phyloP scores from a whole-genome alignment of 176 grass and related monocot species.

The Poa pratensis region DNA sequence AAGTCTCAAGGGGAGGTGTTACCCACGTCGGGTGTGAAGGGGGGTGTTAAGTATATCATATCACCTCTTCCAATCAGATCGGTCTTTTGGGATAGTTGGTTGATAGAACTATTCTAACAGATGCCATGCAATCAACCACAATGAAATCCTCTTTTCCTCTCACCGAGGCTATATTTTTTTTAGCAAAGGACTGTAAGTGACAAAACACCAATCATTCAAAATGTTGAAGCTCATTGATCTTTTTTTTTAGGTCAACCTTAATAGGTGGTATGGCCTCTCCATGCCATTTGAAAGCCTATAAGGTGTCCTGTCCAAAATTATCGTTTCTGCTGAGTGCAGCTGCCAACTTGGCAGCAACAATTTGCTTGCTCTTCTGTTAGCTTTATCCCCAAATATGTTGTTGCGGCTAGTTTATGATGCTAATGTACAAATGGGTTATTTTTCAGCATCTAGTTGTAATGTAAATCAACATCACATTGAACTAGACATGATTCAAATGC shows the following conservation, averaged over 20 bases:
- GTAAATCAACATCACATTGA: conserved; percentile 18
- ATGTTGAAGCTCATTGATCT: conserved; percentile 7
- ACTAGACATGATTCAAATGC: not conserved
- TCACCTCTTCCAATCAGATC: too few species aligned
- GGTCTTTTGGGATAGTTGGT: too few species aligned
- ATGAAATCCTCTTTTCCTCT: not conserved
- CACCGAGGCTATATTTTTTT: not conserved
- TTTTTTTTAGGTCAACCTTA: not conserved
- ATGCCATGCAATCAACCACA: not conserved
- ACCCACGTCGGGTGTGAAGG: too few species aligned
- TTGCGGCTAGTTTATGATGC: not conserved
- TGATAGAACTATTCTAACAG: too few species aligned
- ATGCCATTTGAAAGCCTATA: conserved; percentile 7
- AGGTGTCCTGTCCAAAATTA: not conserved
- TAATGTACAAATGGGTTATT: not conserved
- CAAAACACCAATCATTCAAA: conserved; percentile 5
- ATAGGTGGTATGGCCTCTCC: conserved; percentile 2
- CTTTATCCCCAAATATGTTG: not conserved
- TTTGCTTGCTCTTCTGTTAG: conserved; percentile 34
- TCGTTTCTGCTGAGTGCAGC: not conserved
- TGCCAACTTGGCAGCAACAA: not conserved
- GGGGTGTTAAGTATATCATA: too few species aligned
- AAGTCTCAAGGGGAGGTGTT: too few species aligned
- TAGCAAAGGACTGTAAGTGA: not conserved
- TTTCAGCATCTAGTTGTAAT: conserved; percentile 15